Evolutionary conservation across 805 yeast genomes (phyloP), one percentile per base, ranked within the genome.

Genomic region (Schwanniomyces occidentalis): DNA sequence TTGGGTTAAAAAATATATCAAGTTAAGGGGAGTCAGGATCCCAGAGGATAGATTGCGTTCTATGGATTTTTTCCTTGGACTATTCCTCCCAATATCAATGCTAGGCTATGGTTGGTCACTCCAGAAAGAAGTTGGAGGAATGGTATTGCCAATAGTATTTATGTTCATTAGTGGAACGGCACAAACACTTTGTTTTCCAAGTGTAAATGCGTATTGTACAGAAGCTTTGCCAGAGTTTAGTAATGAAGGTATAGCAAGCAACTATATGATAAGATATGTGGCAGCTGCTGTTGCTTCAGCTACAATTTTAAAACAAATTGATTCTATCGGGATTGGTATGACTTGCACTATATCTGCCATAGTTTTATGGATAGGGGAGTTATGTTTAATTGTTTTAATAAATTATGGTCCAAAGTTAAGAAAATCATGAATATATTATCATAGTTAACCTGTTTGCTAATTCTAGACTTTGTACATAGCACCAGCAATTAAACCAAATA

Each of bases 311-410:
- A 54, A 61, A 9, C 71, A 73, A 24, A 59, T 78, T 9, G 44
- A 72, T 4, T 45, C 54, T 16, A 75, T 78, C 27, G 82, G 82
- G 0, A 63, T 76, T 27, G 83, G 82, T 4, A 75, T 80, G 80
- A 59, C 76, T 3, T 64, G 71, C 40, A 75, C 81, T 0, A 65
- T 76, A 12, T 63, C 73, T 16, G 78, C 76, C 1, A 43, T 61
- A 21, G 58, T 69, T 6, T 44, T 74, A 16, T 56, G 67, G 63
- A 4, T 54, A 8, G 79, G 75, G 1, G 56, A 56, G 24, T 46
- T 43, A 0, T 52, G 62, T 29, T 55, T 58, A 3, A n/a, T 61
- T 4, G 35, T 57, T 1, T 46, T 73, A 28, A 58, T 73, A 16
- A 40, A 41, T 6, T 65, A 48, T 46, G 80, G 80, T 3, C 36